Evolutionary conservation across 768 basidiomycete species (phyloP).

Genomic region (Mycena rosella): DNA sequence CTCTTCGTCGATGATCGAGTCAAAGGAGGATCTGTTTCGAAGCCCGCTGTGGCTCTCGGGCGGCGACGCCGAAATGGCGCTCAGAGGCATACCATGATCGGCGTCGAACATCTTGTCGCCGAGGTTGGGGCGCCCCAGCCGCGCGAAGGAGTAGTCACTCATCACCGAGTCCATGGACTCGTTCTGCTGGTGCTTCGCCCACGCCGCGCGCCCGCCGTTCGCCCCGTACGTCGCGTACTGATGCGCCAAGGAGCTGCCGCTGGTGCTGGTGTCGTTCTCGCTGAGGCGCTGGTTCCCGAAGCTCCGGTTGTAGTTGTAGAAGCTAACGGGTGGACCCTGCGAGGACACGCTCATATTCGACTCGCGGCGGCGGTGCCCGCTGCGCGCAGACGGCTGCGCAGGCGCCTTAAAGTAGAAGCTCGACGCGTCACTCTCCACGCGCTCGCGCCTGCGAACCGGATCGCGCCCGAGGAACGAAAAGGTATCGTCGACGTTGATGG

Average conservation of each 20-base stretch:
- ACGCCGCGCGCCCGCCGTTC: conserved; percentile 67
- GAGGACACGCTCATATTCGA: conserved; percentile 69
- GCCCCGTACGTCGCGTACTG: conserved; percentile 68
- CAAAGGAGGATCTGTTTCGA: conserved; percentile 60
- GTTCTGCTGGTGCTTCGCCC: conserved; percentile 70
- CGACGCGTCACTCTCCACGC: conserved; percentile 82
- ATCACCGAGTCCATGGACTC: conserved; percentile 73
- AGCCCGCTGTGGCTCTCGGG: conserved; percentile 54
- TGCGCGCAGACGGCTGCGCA: conserved; percentile 47
- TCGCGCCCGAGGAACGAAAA: conserved; percentile 69
- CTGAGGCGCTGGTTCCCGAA: conserved; percentile 62
- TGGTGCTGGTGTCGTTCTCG: conserved; percentile 66
- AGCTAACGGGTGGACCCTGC: conserved; percentile 74
- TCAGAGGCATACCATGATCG: conserved; percentile 67
- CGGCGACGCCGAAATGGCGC: conserved; percentile 77
- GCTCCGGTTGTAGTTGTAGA: conserved; percentile 83
- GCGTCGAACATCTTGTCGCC: conserved; percentile 92
- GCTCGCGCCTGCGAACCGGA: conserved; percentile 51
- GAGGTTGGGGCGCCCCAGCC: conserved; percentile 77
- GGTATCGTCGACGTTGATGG: conserved; percentile 77
- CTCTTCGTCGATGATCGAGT: conserved; percentile 76
- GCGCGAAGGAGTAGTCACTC: conserved; percentile 71
- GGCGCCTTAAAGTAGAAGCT: conserved; percentile 80
- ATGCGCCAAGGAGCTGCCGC: conserved; percentile 68
- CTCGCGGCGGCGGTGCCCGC: conserved; percentile 72